A percentile compares a stretch with the other conserved stretches of the same genome.
Conservation (phyloP, 345 rosid species). For the Dovyalis caffra region DNA sequence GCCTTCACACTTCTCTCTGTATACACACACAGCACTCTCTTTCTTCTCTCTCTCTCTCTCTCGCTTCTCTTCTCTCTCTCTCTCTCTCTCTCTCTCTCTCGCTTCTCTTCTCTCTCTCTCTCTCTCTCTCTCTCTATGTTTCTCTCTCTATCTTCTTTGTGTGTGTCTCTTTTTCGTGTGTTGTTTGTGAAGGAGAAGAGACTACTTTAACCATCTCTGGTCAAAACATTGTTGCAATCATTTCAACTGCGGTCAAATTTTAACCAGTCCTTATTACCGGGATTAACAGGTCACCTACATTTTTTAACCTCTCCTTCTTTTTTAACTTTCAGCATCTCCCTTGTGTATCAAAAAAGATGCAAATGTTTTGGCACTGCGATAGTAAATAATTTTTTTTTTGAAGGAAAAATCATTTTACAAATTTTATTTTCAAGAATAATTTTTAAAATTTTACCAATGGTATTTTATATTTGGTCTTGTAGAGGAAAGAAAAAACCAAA, state of each 20-base stretch:
- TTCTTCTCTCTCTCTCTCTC: neutral
- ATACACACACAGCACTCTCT: constrained; percentile 13
- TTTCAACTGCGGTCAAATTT: constrained; percentile 81
- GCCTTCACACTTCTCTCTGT: constrained; percentile 10
- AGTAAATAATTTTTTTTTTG: too few relatives aligned
- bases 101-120: neutral
- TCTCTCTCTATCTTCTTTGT: neutral
- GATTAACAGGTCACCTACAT: constrained; percentile 41
- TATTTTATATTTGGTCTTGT: too few relatives aligned
- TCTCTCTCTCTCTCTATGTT: too few relatives aligned
- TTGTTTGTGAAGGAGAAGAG: constrained; percentile 20
- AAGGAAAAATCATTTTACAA: too few relatives aligned
- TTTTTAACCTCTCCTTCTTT: neutral
- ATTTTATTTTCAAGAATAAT: too few relatives aligned
- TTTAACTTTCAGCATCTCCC: too few relatives aligned
- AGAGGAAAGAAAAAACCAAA: too few relatives aligned
- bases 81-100: neutral
- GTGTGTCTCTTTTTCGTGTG: neutral
- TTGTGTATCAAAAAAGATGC: too few relatives aligned
- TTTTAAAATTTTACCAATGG: too few relatives aligned
- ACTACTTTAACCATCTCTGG: constrained; percentile 59
- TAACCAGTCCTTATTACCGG: constrained; percentile 54
- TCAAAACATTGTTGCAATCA: constrained; percentile 55
- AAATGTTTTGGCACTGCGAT: too few relatives aligned
- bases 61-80: neutral